phyloP scores from a whole-genome alignment of 257 asterid genomes.

The Leonotis leonurus region DNA sequence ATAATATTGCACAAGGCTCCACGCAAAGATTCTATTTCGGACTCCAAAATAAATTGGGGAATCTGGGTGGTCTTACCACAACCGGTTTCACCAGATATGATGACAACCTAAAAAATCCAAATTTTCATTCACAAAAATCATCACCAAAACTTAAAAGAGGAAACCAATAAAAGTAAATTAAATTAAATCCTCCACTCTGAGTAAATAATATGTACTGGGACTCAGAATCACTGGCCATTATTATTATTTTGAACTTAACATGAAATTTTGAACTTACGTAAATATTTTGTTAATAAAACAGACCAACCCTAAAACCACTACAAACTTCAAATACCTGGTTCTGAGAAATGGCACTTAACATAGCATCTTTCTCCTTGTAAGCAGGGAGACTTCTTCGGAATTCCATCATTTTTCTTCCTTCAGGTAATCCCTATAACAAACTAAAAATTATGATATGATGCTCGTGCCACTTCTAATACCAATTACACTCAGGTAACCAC shows the following conservation, averaged over 20 bases:
- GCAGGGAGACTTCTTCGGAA: slow-evolving; percentile 78
- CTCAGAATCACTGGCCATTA: slow-evolving; percentile 2
- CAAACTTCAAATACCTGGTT: slow-evolving; percentile 59
- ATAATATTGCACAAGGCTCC: slow-evolving; percentile 78
- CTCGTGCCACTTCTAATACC: slow-evolving; percentile 6
- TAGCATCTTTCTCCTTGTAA: slow-evolving; percentile 67
- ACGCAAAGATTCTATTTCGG: slow-evolving; percentile 55
- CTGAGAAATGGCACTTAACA: slow-evolving; percentile 65
- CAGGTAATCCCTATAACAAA: slow-evolving; percentile 55
- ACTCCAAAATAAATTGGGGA: slow-evolving; percentile 86
- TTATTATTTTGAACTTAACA: neutral
- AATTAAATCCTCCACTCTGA: neutral
- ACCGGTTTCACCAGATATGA: slow-evolving; percentile 98
- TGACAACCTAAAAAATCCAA: slow-evolving; percentile 58
- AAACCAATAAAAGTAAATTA: too few relatives aligned
- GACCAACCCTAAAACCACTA: slow-evolving; percentile 7
- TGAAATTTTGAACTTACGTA: neutral
- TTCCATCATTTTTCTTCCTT: slow-evolving; percentile 67
- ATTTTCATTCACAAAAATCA: slow-evolving; percentile 7
- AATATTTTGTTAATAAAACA: neutral
- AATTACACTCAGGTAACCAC: slow-evolving; percentile 11
- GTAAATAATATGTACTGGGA: neutral
- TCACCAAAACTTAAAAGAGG: neutral
- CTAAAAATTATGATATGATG: neutral
- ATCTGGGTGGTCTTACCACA: slow-evolving; percentile 98